phyloP scores from a whole-genome alignment of 805 yeast species.

The Huiozyma naganishii region DNA sequence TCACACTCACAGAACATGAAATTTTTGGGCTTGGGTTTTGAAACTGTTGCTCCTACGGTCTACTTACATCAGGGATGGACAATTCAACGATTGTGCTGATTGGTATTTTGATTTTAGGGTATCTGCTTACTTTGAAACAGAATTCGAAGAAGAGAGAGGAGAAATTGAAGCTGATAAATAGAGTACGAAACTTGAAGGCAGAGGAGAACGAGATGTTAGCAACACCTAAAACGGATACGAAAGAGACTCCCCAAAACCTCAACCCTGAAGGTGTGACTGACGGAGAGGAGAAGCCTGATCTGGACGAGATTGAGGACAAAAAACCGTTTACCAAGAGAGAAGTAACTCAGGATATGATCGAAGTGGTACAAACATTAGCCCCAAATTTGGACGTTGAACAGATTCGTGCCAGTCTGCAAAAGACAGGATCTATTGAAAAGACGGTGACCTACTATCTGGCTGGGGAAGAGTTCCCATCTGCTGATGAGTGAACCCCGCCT shows the following conservation, averaged over 20 bases:
- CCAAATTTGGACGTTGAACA: slow-evolving; percentile 62
- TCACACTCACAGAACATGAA: too few relatives aligned
- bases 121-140: slow-evolving; percentile 53
- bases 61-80: not conserved
- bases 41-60: too few relatives aligned
- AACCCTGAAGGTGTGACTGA: not conserved
- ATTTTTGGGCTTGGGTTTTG: too few relatives aligned
- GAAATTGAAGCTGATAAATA: not conserved
- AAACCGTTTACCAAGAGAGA: slow-evolving; percentile 24
- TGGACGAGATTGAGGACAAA: slow-evolving; percentile 1
- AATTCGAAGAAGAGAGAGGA: not conserved
- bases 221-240: not conserved
- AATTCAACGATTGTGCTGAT: slow-evolving; percentile 5
- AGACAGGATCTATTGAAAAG: slow-evolving; percentile 69
- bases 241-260: not conserved
- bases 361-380: slow-evolving; percentile 72
- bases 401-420: slow-evolving; percentile 60
- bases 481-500: slow-evolving; percentile 28
- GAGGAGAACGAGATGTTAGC: not conserved
- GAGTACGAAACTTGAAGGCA: slow-evolving; percentile 1
- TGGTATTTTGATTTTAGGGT: slow-evolving; percentile 32
- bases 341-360: slow-evolving; percentile 67
- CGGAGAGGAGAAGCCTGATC: slow-evolving; percentile 1
- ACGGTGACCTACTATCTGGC: slow-evolving; percentile 63
- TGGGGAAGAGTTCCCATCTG: slow-evolving; percentile 48